phyloP scores from a whole-genome alignment of 305 asterid genomes.

The Solanum hybrid region DNA sequence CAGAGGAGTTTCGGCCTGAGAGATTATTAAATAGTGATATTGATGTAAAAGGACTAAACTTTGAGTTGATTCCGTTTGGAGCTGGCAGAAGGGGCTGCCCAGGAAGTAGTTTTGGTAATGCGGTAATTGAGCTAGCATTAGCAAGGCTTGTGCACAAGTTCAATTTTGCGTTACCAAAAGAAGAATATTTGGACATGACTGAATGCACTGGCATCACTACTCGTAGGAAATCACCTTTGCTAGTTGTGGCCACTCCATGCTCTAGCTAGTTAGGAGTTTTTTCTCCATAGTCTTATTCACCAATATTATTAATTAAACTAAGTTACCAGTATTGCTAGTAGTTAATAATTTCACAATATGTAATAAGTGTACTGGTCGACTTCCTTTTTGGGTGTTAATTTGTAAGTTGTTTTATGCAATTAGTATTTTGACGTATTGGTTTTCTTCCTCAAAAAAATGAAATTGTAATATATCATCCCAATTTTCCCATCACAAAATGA shows the following conservation, averaged over 20 bases:
- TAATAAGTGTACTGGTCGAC: neutral
- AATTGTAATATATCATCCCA: neutral
- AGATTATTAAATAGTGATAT: constrained; percentile 5
- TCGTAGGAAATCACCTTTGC: constrained; percentile 3
- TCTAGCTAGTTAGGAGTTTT: neutral
- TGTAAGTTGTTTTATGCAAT: neutral
- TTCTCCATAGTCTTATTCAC: neutral
- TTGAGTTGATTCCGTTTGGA: constrained; percentile 16
- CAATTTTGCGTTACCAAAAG: constrained; percentile 16
- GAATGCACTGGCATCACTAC: neutral
- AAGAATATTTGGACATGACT: constrained; percentile 10
- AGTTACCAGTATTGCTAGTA: neutral
- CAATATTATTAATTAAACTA: neutral
- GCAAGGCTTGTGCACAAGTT: constrained; percentile 10
- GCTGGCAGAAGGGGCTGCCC: constrained; percentile 22
- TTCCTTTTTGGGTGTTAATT: neutral
- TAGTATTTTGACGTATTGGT: neutral
- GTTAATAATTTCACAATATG: neutral
- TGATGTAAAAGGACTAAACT: constrained; percentile 5
- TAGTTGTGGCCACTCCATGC: neutral
- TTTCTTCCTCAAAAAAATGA: neutral
- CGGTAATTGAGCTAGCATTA: neutral
- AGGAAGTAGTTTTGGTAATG: neutral
- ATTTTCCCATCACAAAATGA: neutral
- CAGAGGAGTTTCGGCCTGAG: constrained; percentile 8